Evolutionary conservation across 2,329 filamentous ascomycete genomes (phyloP), one percentile per base, ranked within the genome.

Genomic region (Diplodia mutila): DNA sequence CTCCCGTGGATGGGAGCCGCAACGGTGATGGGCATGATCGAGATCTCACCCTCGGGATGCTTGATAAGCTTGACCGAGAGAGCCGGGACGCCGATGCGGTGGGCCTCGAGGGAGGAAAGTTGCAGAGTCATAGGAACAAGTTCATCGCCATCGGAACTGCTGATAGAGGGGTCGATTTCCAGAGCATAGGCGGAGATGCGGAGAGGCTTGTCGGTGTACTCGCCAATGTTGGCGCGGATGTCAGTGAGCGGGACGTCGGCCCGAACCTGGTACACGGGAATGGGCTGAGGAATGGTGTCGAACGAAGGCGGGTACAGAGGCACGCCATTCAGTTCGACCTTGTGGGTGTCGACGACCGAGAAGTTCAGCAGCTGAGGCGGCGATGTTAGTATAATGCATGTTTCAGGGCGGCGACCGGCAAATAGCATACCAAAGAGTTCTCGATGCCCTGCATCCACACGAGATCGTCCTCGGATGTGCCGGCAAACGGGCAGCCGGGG

Each of bases 281-380:
- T 77, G 23, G 75, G 72, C 34, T 75, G 69, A n/a, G 70, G 66
- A 61, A 73, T 71, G 49, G 72, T 70, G 66, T 71, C 72, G 66
- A 79, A 76, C 7, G 72, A 71, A 8, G 78, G 79, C 18, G 79
- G 79, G 67, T 77, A 80, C n/a, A 80, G 74, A 65, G 76, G 77
- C 39, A 73, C 72, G 54, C 76, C 77, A 66, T 78, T 74, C 65
- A 80, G 73, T 18, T 75, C 71, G 21, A 80, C 73, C 3, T 72
- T 74, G 34, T 76, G 71, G 61, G 76, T 72, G 39, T 72, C 64
- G 11, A 72, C 51, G 46, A 79, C 73, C 66, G 76, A 73, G 65
- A 80, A 78, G 68, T 80, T 76, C 39, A 80, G 73, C 21, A 75
- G 68, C 78, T 80, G 46, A 34, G 48, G 48, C 3, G 27, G 27